phyloP scores from a whole-genome alignment of 108 stramenopile species.

The Nitzschia putrida region DNA sequence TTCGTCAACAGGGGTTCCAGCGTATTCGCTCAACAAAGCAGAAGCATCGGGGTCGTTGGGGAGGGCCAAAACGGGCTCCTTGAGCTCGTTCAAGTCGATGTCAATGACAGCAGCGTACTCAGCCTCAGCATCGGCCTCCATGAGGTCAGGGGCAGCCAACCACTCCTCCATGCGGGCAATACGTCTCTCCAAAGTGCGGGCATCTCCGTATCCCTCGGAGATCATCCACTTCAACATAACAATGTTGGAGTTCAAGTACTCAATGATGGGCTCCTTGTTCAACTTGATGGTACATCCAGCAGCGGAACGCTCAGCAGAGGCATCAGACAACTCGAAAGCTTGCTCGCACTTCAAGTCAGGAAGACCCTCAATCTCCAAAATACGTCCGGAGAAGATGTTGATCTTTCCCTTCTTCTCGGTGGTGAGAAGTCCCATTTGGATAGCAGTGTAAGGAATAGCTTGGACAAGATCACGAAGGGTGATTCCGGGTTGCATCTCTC shows the following conservation, averaged over 20 bases:
- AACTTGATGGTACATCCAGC: slow-evolving; percentile 96
- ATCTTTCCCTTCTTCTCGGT: slow-evolving; percentile 95
- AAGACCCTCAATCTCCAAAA: slow-evolving; percentile 95
- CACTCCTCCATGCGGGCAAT: slow-evolving; percentile 95
- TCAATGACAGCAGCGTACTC: slow-evolving; percentile 91
- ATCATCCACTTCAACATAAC: slow-evolving; percentile 99
- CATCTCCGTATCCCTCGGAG: slow-evolving; percentile 93
- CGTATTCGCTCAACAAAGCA: slow-evolving; percentile 81
- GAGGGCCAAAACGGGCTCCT: slow-evolving; percentile 91
- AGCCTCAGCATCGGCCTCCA: slow-evolving; percentile 90
- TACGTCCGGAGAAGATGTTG: slow-evolving; percentile 92
- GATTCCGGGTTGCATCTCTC: slow-evolving; percentile 93
- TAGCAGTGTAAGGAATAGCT: slow-evolving; percentile 93
- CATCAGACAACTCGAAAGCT: slow-evolving; percentile 93
- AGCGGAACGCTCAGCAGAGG: slow-evolving; percentile 92
- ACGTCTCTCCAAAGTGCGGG: slow-evolving; percentile 90
- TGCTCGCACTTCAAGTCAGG: slow-evolving; percentile 94
- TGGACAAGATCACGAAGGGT: slow-evolving; percentile 95
- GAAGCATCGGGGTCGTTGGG: slow-evolving; percentile 97
- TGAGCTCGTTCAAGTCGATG: slow-evolving; percentile 90
- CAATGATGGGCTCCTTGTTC: slow-evolving; percentile 92
- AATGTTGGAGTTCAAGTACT: slow-evolving; percentile 90
- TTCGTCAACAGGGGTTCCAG: slow-evolving; percentile 90
- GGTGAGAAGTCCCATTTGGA: slow-evolving; percentile 89
- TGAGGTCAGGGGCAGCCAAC: slow-evolving; percentile 82